Conservation (phyloP, 345 rosid genomes). For the Citrus trifoliata region DNA sequence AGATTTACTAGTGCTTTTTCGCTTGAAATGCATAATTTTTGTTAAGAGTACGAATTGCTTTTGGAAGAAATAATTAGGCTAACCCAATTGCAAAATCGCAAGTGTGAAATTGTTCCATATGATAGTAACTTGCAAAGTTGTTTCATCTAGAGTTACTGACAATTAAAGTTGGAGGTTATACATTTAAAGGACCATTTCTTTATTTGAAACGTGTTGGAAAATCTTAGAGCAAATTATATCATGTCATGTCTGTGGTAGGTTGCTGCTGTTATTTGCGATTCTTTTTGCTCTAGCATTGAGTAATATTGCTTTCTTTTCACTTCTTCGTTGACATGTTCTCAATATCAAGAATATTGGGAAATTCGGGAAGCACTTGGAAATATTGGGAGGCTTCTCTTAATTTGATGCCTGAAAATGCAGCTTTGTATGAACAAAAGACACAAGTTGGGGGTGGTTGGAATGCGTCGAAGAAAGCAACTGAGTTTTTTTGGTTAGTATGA, state of each 20-base stretch:
- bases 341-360: slow-evolving; percentile 56
- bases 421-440: slow-evolving; percentile 85
- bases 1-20: not conserved
- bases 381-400: slow-evolving; percentile 78
- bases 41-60: not conserved
- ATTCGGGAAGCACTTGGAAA: slow-evolving; percentile 79
- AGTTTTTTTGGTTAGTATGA: too few species aligned
- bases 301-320: not conserved
- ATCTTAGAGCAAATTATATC: too few species aligned
- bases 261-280: not conserved
- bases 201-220: not conserved
- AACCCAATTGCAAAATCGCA: not conserved
- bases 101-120: not conserved
- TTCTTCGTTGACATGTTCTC: not conserved
- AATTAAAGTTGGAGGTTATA: too few species aligned
- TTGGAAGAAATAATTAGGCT: not conserved
- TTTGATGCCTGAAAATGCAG: slow-evolving; percentile 59
- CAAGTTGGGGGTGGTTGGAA: slow-evolving; percentile 84
- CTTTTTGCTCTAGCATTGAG: not conserved
- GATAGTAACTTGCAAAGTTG: not conserved
- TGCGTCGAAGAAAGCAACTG: slow-evolving; percentile 65
- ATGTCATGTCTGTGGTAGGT: not conserved
- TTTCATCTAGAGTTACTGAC: not conserved
- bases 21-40: not conserved
- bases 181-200: not conserved